phyloP scores from a whole-genome alignment of 495 filamentous ascomycete genomes.

The Hamigera avellanea region DNA sequence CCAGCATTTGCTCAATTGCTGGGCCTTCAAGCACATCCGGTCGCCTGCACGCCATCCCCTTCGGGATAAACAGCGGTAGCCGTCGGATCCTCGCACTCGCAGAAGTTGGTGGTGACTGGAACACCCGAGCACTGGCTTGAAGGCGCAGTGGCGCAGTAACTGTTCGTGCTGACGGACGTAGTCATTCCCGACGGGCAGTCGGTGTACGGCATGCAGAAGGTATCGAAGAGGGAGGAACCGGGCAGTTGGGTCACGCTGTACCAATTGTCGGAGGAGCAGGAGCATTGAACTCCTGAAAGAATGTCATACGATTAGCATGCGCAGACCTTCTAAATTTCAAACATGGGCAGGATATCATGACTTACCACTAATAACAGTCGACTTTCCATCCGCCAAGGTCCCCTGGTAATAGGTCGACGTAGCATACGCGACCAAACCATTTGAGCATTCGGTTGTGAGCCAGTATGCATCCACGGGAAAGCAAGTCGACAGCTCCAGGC shows the following conservation, averaged over 20 bases:
- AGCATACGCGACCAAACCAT: constrained; percentile 12
- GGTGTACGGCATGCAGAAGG: constrained; percentile 16
- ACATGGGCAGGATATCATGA: neutral
- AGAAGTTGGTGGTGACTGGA: neutral
- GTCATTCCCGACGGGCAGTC: constrained; percentile 1
- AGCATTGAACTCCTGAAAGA: constrained; percentile 12
- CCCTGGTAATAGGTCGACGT: constrained; percentile 15
- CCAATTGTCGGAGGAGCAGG: constrained; percentile 13
- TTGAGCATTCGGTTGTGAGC: constrained; percentile 17
- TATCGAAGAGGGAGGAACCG: constrained; percentile 5
- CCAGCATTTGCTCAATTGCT: too few relatives aligned
- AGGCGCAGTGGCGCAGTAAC: constrained; percentile 10
- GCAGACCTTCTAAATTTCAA: neutral
- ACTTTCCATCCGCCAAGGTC: constrained; percentile 9
- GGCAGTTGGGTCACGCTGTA: constrained; percentile 10
- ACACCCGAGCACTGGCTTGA: constrained; percentile 4
- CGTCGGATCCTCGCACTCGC: neutral
- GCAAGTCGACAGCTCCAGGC: constrained; percentile 14
- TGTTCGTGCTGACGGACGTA: neutral
- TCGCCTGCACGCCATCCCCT: too few relatives aligned
- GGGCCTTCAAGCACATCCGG: too few relatives aligned
- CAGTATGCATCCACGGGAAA: constrained; percentile 13
- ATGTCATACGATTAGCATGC: neutral
- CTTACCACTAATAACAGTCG: constrained; percentile 11
- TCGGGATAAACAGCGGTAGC: too few relatives aligned